These are phyloP conservation scores for Thelonectria olida DNA, from an alignment of 2,329 filamentous ascomycete genomes.

Conservation along the genomic window DNA sequence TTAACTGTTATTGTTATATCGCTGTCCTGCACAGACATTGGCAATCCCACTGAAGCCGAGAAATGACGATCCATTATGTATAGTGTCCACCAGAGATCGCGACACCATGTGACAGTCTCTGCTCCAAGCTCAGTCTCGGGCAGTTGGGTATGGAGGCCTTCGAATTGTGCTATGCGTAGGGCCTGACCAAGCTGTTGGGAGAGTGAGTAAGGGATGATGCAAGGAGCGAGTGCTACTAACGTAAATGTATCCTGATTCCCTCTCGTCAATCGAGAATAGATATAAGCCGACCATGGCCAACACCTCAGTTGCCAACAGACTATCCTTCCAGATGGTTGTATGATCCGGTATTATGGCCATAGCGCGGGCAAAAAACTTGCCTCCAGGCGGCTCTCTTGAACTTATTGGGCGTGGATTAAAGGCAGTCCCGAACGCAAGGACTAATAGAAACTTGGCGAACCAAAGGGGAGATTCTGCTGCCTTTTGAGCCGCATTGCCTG, in stretches of 20 bases:
- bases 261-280: constrained; percentile 49
- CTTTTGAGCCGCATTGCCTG: constrained; percentile 25
- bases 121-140: constrained; percentile 47
- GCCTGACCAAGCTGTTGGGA: constrained; percentile 49
- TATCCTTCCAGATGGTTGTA: constrained; percentile 47
- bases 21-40: constrained; percentile 48
- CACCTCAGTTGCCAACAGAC: constrained; percentile 48
- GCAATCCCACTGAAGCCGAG: constrained; percentile 49
- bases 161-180: constrained; percentile 50
- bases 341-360: constrained; percentile 49
- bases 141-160: constrained; percentile 52
- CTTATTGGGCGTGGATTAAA: constrained; percentile 34
- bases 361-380: constrained; percentile 44
- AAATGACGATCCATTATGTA: constrained; percentile 53
- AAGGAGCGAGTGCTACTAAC: constrained; percentile 14
- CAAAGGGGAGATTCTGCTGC: constrained; percentile 46
- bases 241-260: constrained; percentile 45
- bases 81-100: constrained; percentile 52
- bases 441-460: constrained; percentile 60
- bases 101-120: constrained; percentile 44
- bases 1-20: constrained; percentile 48
- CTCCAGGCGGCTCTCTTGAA: constrained; percentile 44
- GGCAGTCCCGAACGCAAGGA: constrained; percentile 53
- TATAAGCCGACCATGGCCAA: constrained; percentile 48
- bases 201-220: not conserved